Base-by-base conservation (phyloP, 768 basidiomycete genomes). In the Flagelloscypha sp. region DNA sequence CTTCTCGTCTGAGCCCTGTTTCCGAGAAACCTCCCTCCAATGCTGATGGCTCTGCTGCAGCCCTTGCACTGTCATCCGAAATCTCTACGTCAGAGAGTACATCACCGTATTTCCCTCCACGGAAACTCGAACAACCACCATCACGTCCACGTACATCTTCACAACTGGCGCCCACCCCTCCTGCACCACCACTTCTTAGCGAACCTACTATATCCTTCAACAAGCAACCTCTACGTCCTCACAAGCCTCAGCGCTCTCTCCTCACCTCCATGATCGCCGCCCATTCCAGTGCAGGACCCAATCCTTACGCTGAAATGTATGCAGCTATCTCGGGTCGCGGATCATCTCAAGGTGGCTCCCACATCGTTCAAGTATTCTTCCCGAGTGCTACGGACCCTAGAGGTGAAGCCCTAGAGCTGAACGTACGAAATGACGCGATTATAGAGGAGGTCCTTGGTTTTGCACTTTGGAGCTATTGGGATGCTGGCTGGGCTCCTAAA, bases 371-470 rank as follows among this genome's bases (percentile, higher is more conserved):
- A 28, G 69, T 97, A 1, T 95, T 79, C 59, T 97, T 94, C 61
- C 93, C 93, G 0, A 76, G 82, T 42, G 84, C 84, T 11, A 59
- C 53, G 5, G 62, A 74, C 39, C 83, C 83, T 0, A 58, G 50
- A 11, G 71, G 73, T 2, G 74, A 76, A 34, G 61, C 74, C 15
- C 75, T 93, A 70, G 60, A 73, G 24, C 66, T 92, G 5, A 80
- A 70, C 41, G 86, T 97, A 8, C 62, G 88, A 37, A 79, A 78
- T 44, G 94, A 97, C 44, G 84, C 90, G 2, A 84, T 82, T 0
- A 80, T 98, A 4, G 95, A 98, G 53, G 95, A 98, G 55, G 89
- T 94, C 5, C 85, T 97, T 36, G 95, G 95, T 0, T 89, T 84
- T 54, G 82, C 87, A 2, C 54, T 98, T 30, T 95, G 79, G 79